Evolutionary conservation across 2,329 filamentous ascomycete species (phyloP).

Genomic region (Ophidiomyces ophidiicola): DNA sequence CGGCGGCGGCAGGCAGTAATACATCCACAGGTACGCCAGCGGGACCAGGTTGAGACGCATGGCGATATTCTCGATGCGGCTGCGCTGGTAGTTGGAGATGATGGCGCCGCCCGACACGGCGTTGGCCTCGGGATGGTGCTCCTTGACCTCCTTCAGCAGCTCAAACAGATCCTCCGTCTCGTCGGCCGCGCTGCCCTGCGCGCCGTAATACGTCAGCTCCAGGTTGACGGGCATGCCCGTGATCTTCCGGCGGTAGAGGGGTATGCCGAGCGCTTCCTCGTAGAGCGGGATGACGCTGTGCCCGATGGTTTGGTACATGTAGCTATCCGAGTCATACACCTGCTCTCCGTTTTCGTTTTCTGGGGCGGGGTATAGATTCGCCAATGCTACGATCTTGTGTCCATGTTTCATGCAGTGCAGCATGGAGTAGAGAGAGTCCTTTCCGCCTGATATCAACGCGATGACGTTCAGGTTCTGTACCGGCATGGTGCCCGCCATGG

Average conservation of each 20-base stretch:
- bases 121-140: slow-evolving; percentile 64
- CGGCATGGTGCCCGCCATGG: slow-evolving; percentile 7
- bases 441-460: slow-evolving; percentile 86
- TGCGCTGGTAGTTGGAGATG: slow-evolving; percentile 88
- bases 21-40: slow-evolving; percentile 87
- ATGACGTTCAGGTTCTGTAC: slow-evolving; percentile 58
- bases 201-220: slow-evolving; percentile 53
- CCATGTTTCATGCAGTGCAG: slow-evolving; percentile 81
- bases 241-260: slow-evolving; percentile 72
- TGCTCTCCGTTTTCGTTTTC: slow-evolving; percentile 29
- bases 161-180: slow-evolving; percentile 81
- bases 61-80: slow-evolving; percentile 85
- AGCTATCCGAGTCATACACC: slow-evolving; percentile 71
- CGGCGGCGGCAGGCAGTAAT: slow-evolving; percentile 54
- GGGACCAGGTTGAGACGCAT: slow-evolving; percentile 69
- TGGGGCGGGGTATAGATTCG: slow-evolving; percentile 62
- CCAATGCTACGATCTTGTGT: slow-evolving; percentile 73
- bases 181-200: slow-evolving; percentile 37
- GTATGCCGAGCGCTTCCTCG: slow-evolving; percentile 61
- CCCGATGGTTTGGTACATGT: slow-evolving; percentile 99
- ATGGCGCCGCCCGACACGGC: slow-evolving; percentile 87
- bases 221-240: slow-evolving; percentile 57
- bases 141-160: slow-evolving; percentile 56
- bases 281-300: slow-evolving; percentile 80
- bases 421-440: slow-evolving; percentile 90